These are phyloP conservation scores for Metahyphopichia silvanorum DNA, from an alignment of 805 yeast species.

Conservation along the genomic window DNA sequence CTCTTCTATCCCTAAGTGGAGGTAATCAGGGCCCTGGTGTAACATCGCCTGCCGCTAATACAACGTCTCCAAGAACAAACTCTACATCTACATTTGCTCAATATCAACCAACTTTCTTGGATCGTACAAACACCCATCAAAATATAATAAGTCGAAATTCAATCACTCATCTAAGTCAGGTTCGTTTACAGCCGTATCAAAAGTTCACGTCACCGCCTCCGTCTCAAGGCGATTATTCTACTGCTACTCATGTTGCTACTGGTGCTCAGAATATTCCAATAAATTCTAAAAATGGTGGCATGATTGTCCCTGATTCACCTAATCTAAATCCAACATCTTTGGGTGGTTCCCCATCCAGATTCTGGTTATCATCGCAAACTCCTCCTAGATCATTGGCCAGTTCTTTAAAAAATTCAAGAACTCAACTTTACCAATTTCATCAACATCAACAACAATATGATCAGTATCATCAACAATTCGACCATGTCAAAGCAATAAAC, in stretches of 20 bases:
- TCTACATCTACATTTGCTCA: not conserved
- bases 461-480: constrained; percentile 8
- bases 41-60: not conserved
- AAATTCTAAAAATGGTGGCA: constrained; percentile 8
- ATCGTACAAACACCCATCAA: constrained; percentile 15
- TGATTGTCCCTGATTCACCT: constrained; percentile 48
- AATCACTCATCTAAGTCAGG: constrained; percentile 23
- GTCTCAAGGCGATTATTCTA: not conserved
- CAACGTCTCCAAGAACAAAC: constrained; percentile 5
- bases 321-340: constrained; percentile 48
- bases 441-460: constrained; percentile 14
- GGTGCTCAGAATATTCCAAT: constrained; percentile 29
- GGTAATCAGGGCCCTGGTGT: not conserved
- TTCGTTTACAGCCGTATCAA: constrained; percentile 36
- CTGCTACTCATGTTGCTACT: constrained; percentile 7
- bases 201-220: constrained; percentile 30
- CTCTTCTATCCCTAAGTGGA: constrained; percentile 33
- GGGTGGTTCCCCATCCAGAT: constrained; percentile 54
- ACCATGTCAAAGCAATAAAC: constrained; percentile 4
- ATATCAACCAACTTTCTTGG: constrained; percentile 6
- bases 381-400: constrained; percentile 41
- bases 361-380: constrained; percentile 51
- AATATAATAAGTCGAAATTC: constrained; percentile 18
- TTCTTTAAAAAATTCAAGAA: constrained; percentile 16
- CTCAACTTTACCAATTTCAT: constrained; percentile 12